A percentile compares a stretch with the other conserved stretches of the same genome.
phyloP scores from a whole-genome alignment of 305 asterid species.

The Withania somnifera region DNA sequence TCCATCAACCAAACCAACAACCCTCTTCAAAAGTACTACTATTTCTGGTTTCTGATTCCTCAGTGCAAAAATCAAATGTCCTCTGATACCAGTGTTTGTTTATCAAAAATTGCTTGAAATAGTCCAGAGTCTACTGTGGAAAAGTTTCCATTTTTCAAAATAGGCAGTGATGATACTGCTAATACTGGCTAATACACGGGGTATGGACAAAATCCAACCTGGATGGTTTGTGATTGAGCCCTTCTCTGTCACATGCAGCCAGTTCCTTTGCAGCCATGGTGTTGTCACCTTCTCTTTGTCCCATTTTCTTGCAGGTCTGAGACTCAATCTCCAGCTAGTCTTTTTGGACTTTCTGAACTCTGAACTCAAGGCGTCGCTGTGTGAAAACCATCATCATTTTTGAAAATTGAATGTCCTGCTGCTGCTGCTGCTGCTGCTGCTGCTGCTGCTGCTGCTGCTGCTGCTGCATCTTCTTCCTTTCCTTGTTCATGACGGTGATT shows the following conservation, averaged over 20 bases:
- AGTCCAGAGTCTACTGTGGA: neutral
- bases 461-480: too few species aligned
- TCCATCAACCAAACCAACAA: neutral
- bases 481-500: too few species aligned
- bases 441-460: too few species aligned
- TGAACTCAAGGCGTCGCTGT: too few species aligned
- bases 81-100: neutral
- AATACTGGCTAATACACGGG: too few species aligned
- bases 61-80: neutral
- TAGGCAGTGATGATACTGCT: neutral
- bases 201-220: neutral
- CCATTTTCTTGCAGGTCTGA: too few species aligned
- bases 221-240: neutral
- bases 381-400: too few species aligned
- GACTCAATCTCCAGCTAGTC: too few species aligned
- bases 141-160: neutral
- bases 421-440: too few species aligned
- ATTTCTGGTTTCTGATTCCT: neutral
- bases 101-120: neutral
- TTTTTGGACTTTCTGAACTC: too few species aligned
- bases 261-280: neutral
- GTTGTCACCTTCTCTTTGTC: too few species aligned
- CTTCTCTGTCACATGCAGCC: neutral
- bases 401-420: too few species aligned
- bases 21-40: neutral